Evolutionary conservation across 2,329 filamentous ascomycete genomes (phyloP), one percentile per base, ranked within the genome.

Genomic region (Curvularia verruculosa): DNA sequence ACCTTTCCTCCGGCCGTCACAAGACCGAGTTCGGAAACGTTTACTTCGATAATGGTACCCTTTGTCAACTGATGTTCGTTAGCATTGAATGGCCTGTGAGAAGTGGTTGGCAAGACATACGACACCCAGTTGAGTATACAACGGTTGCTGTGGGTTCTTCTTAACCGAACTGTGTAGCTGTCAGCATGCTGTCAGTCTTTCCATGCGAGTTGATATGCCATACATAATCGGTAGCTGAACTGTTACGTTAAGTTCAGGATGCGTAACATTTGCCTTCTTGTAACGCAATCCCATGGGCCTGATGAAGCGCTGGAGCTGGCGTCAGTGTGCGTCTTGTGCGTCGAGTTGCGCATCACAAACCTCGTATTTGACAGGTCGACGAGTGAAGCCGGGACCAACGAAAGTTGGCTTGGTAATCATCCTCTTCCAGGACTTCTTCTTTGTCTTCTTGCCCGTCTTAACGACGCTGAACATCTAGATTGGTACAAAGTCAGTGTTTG

Each of bases 61-160:
- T 72, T 72, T 12, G 71, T 73, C 71, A 97, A 77, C 3, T 45
- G 43, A 5, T 29, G 28, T 18, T 29, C 26, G 43, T 45, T 45
- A 45, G 43, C 26, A 29, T 29, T n/a, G 31, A 45, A n/a, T 29
- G 10, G 10, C 5, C 3, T 7, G 15, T 19, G 26, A 19, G 2
- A 18, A 13, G n/a, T 29, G 26, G 15, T 13, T 45, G 9, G n/a
- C 1, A 44, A 31, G 12, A 45, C 43, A 28, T 45, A 45, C 43
- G 9, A 96, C 93, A 59, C 94, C 94, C 5, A 98, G 82, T 73
- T 96, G 92, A 0, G 94, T 97, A 79, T 96, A 96, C 73, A 96
- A 49, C 1, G 91, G 91, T 74, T 92, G 92, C 79, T 92, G 90
- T 12, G 91, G 91, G 78, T 93, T 94, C 84, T 92, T 92, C 83